phyloP scores from a whole-genome alignment of 495 filamentous ascomycete genomes.

The Bryoglossum gracile region DNA sequence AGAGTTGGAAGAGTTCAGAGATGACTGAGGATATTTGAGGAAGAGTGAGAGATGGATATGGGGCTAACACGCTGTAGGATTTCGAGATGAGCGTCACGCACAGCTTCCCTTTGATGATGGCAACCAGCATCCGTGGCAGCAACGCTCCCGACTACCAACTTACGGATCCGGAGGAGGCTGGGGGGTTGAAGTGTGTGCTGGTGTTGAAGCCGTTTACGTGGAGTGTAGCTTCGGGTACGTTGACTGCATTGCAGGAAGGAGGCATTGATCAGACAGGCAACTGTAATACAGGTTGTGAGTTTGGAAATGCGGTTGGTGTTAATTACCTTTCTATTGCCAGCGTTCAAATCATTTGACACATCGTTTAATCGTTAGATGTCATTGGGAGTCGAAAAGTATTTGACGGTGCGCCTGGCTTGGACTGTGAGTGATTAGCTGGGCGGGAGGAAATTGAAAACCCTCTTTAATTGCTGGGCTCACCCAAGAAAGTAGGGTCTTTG shows the following conservation, averaged over 20 bases:
- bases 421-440: too few species aligned
- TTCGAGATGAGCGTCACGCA: neutral
- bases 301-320: neutral
- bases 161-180: neutral
- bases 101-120: conserved; percentile 2
- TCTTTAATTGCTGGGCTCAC: too few species aligned
- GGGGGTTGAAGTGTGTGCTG: neutral
- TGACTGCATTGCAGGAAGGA: neutral
- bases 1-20: too few species aligned
- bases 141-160: neutral
- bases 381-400: neutral
- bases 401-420: too few species aligned
- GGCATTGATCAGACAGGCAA: conserved; percentile 4
- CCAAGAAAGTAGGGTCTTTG: too few species aligned
- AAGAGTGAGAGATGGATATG: too few species aligned
- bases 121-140: neutral
- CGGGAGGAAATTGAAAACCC: too few species aligned
- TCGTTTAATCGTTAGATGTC: neutral
- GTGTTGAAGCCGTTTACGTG: neutral
- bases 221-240: neutral
- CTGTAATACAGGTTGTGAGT: neutral
- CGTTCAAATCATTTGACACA: neutral
- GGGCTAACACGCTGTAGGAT: neutral
- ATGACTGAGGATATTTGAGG: too few species aligned
- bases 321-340: neutral